Evolutionary conservation across 192 early-diverging fungal genomes (phyloP).

Genomic region (Fimicolochytrium jonesii): DNA sequence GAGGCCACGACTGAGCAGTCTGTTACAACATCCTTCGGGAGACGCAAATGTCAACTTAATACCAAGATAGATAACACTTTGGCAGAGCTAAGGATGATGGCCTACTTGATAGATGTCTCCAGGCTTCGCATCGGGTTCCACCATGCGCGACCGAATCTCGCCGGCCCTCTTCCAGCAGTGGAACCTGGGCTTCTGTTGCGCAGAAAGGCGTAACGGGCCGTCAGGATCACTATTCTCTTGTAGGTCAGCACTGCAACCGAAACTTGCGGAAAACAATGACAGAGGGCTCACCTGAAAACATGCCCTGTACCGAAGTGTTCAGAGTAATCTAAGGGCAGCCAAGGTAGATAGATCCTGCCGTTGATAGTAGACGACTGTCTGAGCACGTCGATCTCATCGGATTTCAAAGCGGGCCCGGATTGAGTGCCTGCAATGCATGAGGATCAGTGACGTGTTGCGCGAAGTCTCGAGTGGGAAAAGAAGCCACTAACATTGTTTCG

Average conservation of each 20-base stretch:
- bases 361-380: slow-evolving; percentile 68
- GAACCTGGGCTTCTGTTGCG: slow-evolving; percentile 70
- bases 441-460: no score
- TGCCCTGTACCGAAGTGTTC: slow-evolving; percentile 29
- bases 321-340: slow-evolving; percentile 59
- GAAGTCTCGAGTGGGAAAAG: no score
- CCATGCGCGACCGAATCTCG: slow-evolving; percentile 63
- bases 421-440: no score
- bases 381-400: slow-evolving; percentile 57
- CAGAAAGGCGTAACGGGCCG: slow-evolving; percentile 66
- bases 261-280: no score
- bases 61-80: slow-evolving; percentile 36
- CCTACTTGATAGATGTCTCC: slow-evolving; percentile 38
- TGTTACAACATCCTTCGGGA: slow-evolving; percentile 82
- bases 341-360: slow-evolving; percentile 67
- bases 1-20: slow-evolving; percentile 97
- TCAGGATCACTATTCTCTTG: slow-evolving; percentile 80
- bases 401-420: background rate
- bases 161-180: slow-evolving; percentile 78
- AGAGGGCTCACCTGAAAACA: slow-evolving; percentile 47
- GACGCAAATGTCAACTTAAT: background rate
- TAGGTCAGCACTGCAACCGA: no score
- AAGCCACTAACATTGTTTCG: no score
- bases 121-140: slow-evolving; percentile 63
- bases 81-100: slow-evolving; percentile 23